phyloP scores from a whole-genome alignment of 129 eudicot genomes.

The Flaveria ramosissima region DNA sequence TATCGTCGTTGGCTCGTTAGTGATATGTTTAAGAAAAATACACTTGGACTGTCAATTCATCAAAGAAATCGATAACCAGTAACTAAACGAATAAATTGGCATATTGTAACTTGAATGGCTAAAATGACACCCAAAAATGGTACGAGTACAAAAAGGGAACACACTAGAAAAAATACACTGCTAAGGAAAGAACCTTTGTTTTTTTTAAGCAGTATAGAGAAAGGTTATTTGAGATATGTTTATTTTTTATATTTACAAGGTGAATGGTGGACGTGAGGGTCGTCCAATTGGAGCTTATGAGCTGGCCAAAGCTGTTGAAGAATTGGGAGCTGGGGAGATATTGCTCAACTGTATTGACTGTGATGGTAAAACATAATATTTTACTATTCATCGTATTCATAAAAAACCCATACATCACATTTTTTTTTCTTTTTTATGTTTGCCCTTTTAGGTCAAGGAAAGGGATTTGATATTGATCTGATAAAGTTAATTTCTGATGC shows the following conservation, averaged over 20 bases:
- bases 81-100: background rate
- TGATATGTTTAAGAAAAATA: background rate
- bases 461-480: constrained; percentile 87
- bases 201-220: background rate
- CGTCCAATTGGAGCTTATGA: constrained; percentile 97
- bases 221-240: background rate
- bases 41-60: background rate
- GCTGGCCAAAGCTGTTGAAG: constrained; percentile 99
- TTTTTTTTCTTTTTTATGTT: background rate
- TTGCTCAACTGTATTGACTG: constrained; percentile 95
- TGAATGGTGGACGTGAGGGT: constrained; percentile 97
- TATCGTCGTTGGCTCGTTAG: background rate
- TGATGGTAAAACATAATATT: constrained; percentile 58
- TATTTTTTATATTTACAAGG: constrained; percentile 39
- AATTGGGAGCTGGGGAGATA: constrained; percentile 97
- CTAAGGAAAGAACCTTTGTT: background rate
- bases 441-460: constrained; percentile 78
- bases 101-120: too few species aligned
- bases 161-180: too few species aligned
- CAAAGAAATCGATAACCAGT: background rate
- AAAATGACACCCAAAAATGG: too few species aligned
- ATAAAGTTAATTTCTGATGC: constrained; percentile 83
- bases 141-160: too few species aligned
- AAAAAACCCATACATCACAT: too few species aligned
- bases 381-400: background rate